Base-by-base conservation (phyloP, 305 asterid species). In the Nicotiana rustica region DNA sequence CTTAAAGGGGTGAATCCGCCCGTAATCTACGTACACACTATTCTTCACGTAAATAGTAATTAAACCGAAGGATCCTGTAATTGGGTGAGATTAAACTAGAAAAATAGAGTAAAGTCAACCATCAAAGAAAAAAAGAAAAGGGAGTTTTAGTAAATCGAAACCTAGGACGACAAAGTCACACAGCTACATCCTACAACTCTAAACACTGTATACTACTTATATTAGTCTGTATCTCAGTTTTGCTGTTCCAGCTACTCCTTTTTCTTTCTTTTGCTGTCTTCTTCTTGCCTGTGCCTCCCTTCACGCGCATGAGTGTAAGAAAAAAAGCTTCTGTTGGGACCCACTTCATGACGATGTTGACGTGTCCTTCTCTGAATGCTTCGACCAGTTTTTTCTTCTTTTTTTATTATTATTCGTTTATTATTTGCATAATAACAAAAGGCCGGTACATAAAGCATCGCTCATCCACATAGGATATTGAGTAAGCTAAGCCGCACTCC, bases 321-420 rank as follows among this genome's bases (percentile, higher is more conserved):
- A 38, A 38, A 38, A 38, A 25, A 25, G 29, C 29, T 25, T 25
- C 29, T 25, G 29, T 0, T 25, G 29, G 29, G 73, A 64, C 60
- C 82, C 57, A 38, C 62, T 73, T 4, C 14, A 25, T 78, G 60
- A 60, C 0, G 71, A 78, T n/a, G 60, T 61, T 79, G 73, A 79
- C 82, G 82, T 79, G 82, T 41, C 82, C 44, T 19, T 18, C 82
- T 79, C 60, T 67, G 6, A 18, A 49, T 60, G 18, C 41, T 44
- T 61, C 70, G 12, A 29, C 36, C n/a, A 10, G 33, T 21, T 14
- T 5, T 13, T 36, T 52, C 14, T 21, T 13, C 6, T 60, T 6
- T 67, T 7, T 67, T 1, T n/a, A 17, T 17, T 6, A 6, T 13
- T 4, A 6, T 69, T 25, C 29, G 29, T 25, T 25, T 25, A 25